phyloP scores from a whole-genome alignment of 495 filamentous ascomycete genomes.

The Neurospora sp. region DNA sequence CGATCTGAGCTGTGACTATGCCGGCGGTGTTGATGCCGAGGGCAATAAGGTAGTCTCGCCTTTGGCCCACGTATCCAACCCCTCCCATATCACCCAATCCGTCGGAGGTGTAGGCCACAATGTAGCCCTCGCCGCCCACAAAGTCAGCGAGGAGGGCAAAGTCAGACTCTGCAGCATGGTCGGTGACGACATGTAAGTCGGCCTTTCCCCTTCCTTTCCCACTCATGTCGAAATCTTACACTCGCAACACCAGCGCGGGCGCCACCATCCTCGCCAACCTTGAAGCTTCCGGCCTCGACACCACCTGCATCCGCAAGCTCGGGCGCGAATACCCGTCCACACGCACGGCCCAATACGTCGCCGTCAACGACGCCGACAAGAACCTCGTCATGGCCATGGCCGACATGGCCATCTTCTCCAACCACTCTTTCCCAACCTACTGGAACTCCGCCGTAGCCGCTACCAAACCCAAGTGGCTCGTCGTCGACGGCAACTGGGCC shows the following conservation, averaged over 20 bases:
- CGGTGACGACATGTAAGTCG: constrained; percentile 54
- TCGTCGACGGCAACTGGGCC: constrained; percentile 78
- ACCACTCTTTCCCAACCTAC: constrained; percentile 33
- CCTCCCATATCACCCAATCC: constrained; percentile 64
- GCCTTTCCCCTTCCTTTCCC: too few species aligned
- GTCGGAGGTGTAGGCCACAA: constrained; percentile 95
- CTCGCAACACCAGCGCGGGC: constrained; percentile 41
- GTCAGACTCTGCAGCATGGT: constrained; percentile 66
- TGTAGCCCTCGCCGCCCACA: constrained; percentile 68
- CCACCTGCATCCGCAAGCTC: constrained; percentile 49
- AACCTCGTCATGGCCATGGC: constrained; percentile 82
- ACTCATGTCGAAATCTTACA: too few species aligned
- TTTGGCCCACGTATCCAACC: constrained; percentile 73
- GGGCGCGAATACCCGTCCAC: constrained; percentile 35
- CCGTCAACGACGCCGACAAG: constrained; percentile 74
- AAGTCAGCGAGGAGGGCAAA: constrained; percentile 27
- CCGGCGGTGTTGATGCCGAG: constrained; percentile 20
- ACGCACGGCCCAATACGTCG: constrained; percentile 81
- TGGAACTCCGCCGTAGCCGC: constrained; percentile 50
- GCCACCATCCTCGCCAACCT: constrained; percentile 56
- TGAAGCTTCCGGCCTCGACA: constrained; percentile 50
- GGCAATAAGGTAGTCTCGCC: constrained; percentile 28
- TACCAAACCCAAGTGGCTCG: constrained; percentile 57
- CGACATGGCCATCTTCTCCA: constrained; percentile 81
- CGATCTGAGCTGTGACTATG: constrained; percentile 72